Percentiles rank a stretch among this genome's conserved stretches.
These are phyloP conservation scores for Sporisorium graminicola DNA, from an alignment of 1,284 basidiomycete genomes.

Conservation along the genomic window DNA sequence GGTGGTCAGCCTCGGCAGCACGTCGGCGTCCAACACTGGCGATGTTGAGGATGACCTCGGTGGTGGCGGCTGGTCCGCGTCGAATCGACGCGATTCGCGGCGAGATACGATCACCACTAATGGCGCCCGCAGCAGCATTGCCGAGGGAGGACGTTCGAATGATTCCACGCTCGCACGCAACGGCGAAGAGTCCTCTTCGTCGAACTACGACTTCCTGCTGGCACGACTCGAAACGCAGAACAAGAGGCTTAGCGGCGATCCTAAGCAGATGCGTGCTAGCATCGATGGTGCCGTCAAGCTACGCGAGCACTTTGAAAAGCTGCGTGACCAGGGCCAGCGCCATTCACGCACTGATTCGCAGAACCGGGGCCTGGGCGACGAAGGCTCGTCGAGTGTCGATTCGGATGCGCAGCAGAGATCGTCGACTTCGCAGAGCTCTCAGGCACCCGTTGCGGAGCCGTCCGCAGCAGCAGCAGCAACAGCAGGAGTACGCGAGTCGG, in stretches of 20 bases:
- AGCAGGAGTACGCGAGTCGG: slow-evolving; percentile 3
- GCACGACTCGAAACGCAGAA: slow-evolving; percentile 59
- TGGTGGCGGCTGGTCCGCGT: slow-evolving; percentile 11
- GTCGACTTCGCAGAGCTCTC: neutral
- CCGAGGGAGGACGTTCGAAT: slow-evolving; percentile 10
- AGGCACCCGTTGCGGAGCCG: neutral
- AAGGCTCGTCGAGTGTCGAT: slow-evolving; percentile 12
- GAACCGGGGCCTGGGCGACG: slow-evolving; percentile 11
- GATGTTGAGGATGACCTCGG: neutral
- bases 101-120: slow-evolving; percentile 43
- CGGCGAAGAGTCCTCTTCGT: slow-evolving; percentile 9
- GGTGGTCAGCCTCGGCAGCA: slow-evolving; percentile 48
- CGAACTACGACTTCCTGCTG: slow-evolving; percentile 61
- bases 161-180: slow-evolving; percentile 15
- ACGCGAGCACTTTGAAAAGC: slow-evolving; percentile 61
- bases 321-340: slow-evolving; percentile 44
- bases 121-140: slow-evolving; percentile 13
- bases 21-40: slow-evolving; percentile 1
- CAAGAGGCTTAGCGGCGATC: slow-evolving; percentile 57
- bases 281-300: slow-evolving; percentile 64
- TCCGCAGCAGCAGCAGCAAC: neutral
- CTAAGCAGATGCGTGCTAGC: slow-evolving; percentile 59
- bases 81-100: slow-evolving; percentile 24
- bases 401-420: neutral
- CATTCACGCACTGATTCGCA: slow-evolving; percentile 37